Evolutionary conservation across 2,329 filamentous ascomycete genomes (phyloP), one percentile per base, ranked within the genome.

Genomic region (Alternaria arbusti): DNA sequence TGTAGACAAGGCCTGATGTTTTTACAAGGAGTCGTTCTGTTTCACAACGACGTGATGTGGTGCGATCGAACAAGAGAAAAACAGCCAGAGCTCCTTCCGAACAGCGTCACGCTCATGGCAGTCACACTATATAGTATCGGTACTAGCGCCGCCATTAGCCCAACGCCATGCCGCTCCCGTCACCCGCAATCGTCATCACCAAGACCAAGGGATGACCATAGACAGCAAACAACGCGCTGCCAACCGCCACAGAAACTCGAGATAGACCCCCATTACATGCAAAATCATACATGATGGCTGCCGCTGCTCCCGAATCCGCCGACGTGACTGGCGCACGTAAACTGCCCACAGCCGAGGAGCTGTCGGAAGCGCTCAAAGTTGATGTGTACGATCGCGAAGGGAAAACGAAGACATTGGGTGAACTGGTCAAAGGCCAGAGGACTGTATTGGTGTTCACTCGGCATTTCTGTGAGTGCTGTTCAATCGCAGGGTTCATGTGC

Each of bases 331-430:
- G 22, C 20, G 46, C 61, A 25, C 57, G 23, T 10, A 45, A n/a
- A 8, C 45, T 22, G 25, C 51, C 61, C 22, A 63, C 65, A 3
- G 25, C 56, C 7, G 58, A 55, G 10, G 72, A 71, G 50, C 25
- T 74, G 22, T 44, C 60, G 15, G 56, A 69, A 22, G 69, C 63
- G 11, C 54, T 65, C 7, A 43, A 61, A 11, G 40, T 73, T 11
- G 63, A 72, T 6, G 64, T 74, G 0, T 71, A 68, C 44, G 72
- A 73, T 50, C 64, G 55, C 3, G 55, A 61, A 11, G 72, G 72
- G 6, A 62, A 63, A 9, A 66, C 61, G 4, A 45, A 22, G 15
- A 13, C 61, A 1, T 59, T 74, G 5, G 69, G 69, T 2, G 64
- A 70, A 3, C 50, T 74, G 6, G 57, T 62, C 6, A 46, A 64